Evolutionary conservation across 116 monocot species (phyloP).

Genomic region (Posidonia oceanica): DNA sequence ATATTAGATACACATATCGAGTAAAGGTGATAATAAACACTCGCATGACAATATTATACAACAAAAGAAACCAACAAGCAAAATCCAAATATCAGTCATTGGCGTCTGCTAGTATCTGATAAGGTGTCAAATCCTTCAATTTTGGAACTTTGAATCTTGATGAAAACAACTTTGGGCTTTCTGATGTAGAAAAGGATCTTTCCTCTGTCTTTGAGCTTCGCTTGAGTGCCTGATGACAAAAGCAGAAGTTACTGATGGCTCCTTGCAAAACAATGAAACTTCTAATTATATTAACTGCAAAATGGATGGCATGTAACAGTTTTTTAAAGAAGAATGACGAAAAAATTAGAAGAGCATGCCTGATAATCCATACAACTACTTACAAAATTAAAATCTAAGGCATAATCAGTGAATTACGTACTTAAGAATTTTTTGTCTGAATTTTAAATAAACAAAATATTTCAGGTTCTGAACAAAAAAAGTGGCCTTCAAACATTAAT

Average conservation of each 20-base stretch:
- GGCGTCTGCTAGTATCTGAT: background rate
- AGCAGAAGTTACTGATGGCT: background rate
- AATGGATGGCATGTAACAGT: background rate
- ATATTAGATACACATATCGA: conserved; percentile 1
- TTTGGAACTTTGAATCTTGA: conserved; percentile 14
- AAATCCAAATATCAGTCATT: background rate
- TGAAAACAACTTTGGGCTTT: conserved; percentile 13
- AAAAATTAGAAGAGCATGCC: no score
- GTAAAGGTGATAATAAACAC: background rate
- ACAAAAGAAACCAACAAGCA: background rate
- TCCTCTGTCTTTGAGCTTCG: conserved; percentile 5
- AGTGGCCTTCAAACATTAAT: no score
- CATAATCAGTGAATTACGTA: background rate
- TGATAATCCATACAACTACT: no score
- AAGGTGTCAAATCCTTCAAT: conserved; percentile 5
- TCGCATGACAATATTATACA: background rate
- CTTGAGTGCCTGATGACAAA: conserved; percentile 9
- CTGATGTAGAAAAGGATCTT: background rate
- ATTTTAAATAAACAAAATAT: no score
- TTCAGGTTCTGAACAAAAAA: no score
- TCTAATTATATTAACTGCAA: background rate
- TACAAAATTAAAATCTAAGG: background rate
- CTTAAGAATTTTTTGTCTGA: background rate
- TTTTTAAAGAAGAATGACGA: no score
- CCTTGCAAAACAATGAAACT: background rate